Conservation (phyloP, 371 early-diverging fungal species). For the Mortierella sp. region DNA sequence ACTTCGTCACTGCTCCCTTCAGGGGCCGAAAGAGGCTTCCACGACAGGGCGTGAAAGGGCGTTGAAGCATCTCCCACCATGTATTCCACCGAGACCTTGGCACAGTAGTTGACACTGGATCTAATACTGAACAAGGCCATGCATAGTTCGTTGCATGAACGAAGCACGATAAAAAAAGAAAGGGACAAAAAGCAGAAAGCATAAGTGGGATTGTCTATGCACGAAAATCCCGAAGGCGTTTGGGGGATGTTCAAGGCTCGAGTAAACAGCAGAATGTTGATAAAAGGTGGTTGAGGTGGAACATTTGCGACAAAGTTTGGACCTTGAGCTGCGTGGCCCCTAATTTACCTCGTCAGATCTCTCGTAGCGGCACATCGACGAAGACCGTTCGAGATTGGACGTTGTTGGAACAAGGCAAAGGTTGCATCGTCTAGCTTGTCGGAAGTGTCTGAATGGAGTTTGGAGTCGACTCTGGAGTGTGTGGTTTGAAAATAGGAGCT, state of each 20-base stretch:
- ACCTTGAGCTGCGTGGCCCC: too few species aligned
- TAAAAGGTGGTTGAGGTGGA: too few species aligned
- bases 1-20: constrained; percentile 12
- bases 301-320: too few species aligned
- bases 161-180: too few species aligned
- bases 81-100: constrained; percentile 42
- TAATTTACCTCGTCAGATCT: constrained; percentile 46
- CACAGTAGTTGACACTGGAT: constrained; percentile 44
- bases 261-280: too few species aligned
- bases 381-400: constrained; percentile 28
- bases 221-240: too few species aligned
- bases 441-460: constrained; percentile 41
- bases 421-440: constrained; percentile 27
- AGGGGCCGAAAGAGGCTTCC: constrained; percentile 20
- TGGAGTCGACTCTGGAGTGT: constrained; percentile 50
- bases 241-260: too few species aligned
- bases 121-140: constrained; percentile 24
- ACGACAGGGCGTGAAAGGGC: constrained; percentile 28
- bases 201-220: too few species aligned
- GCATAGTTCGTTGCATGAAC: background rate
- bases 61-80: constrained; percentile 35
- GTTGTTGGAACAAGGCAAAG: constrained; percentile 8
- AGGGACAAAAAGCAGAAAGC: background rate
- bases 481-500: constrained; percentile 39
- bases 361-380: constrained; percentile 52